Evolutionary conservation across 1,139 yeast genomes (phyloP).

Genomic region (Debaryomyces subglobosus): DNA sequence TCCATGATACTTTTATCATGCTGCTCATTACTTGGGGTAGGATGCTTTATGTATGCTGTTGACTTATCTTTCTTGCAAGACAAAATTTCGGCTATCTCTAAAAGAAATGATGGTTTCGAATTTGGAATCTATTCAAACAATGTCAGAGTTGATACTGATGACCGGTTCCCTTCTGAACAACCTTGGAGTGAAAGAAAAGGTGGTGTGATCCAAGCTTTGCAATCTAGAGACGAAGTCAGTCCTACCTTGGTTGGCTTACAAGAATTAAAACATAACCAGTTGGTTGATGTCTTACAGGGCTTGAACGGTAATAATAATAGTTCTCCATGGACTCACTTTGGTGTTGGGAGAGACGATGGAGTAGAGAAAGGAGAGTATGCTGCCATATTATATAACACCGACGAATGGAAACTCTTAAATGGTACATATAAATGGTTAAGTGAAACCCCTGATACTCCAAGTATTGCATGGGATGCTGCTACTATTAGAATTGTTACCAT

Average conservation of each 20-base stretch:
- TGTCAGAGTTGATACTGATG: constrained; percentile 26
- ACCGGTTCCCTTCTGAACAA: constrained; percentile 26
- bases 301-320: constrained; percentile 19
- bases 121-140: constrained; percentile 30
- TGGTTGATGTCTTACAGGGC: constrained; percentile 28
- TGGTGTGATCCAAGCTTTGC: constrained; percentile 25
- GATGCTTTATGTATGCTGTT: constrained; percentile 2
- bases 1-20: constrained; percentile 6
- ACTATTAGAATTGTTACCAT: constrained; percentile 46
- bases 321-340: constrained; percentile 42
- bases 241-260: constrained; percentile 36
- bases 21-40: constrained; percentile 4
- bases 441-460: constrained; percentile 42
- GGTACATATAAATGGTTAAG: constrained; percentile 50
- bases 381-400: constrained; percentile 42
- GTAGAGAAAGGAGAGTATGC: constrained; percentile 45
- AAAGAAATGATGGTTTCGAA: constrained; percentile 11
- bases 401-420: constrained; percentile 32
- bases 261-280: constrained; percentile 33
- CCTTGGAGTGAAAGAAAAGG: constrained; percentile 30
- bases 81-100: neutral
- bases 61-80: neutral
- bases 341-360: constrained; percentile 56
- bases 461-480: constrained; percentile 47
- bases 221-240: constrained; percentile 15